Percentiles rank a stretch among this genome's conserved stretches.
phyloP scores from a whole-genome alignment of 2,329 filamentous ascomycete genomes.

The Beauveria sp. region DNA sequence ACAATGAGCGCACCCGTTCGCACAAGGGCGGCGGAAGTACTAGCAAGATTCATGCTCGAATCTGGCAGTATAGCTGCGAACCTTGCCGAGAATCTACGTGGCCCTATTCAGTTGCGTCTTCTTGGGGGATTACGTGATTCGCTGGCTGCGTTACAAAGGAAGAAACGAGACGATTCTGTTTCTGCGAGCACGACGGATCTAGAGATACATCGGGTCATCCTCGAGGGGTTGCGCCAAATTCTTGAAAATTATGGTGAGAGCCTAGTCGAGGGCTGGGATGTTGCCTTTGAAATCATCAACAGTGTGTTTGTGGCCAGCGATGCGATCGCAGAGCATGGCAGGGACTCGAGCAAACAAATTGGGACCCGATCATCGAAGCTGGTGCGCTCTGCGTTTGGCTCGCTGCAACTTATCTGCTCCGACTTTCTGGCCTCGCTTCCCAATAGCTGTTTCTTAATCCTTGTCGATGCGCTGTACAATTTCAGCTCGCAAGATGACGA shows the following conservation, averaged over 20 bases:
- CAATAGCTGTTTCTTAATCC: constrained; percentile 62
- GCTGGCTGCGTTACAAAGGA: constrained; percentile 45
- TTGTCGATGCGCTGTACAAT: constrained; percentile 81
- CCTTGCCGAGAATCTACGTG: constrained; percentile 41
- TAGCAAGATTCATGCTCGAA: constrained; percentile 51
- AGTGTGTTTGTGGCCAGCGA: constrained; percentile 60
- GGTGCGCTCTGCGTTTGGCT: constrained; percentile 80
- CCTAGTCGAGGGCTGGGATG: constrained; percentile 74
- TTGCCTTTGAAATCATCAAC: constrained; percentile 76
- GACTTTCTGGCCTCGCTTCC: constrained; percentile 77
- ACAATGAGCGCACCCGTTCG: constrained; percentile 44
- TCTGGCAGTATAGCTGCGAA: constrained; percentile 48
- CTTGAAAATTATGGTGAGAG: constrained; percentile 85
- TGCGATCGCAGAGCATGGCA: constrained; percentile 23
- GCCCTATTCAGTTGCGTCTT: constrained; percentile 63
- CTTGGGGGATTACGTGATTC: constrained; percentile 59
- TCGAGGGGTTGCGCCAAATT: constrained; percentile 74
- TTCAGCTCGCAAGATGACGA: constrained; percentile 89
- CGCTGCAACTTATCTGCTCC: constrained; percentile 85
- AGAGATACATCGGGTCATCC: constrained; percentile 70
- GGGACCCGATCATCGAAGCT: constrained; percentile 61
- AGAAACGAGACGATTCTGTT: constrained; percentile 45
- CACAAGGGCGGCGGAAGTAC: constrained; percentile 54
- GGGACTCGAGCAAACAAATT: constrained; percentile 25
- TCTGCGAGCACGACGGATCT: constrained; percentile 57